Base-by-base conservation (phyloP, 2,329 filamentous ascomycete genomes). In the Fusarium sp. region DNA sequence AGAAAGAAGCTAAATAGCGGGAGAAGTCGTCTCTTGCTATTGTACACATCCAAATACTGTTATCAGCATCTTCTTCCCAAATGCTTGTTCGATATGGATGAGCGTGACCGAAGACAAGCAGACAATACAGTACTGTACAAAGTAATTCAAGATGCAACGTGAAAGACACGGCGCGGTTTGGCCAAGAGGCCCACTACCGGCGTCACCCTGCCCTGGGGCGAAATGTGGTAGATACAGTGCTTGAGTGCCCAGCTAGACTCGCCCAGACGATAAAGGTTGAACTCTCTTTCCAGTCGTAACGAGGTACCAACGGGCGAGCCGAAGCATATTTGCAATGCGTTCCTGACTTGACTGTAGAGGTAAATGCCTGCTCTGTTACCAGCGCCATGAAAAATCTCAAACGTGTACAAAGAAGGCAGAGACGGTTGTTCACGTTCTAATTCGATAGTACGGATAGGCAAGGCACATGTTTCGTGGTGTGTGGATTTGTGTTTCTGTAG, bases 91-190 rank as follows among this genome's bases (percentile, higher is more conserved):
- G 46, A 51, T 30, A 28, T 68, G 46, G 43, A 37, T n/a, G 21
- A 54, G n/a, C 37, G 27, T 50, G 42, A 67, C 34, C 55, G 21
- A 47, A 50, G 51, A n/a, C 18, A 37, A 23, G 34, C 25, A n/a
- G 18, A 28, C 18, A 28, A 14, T 30, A 32, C n/a, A 42, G 25
- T 37, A 37, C 34, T n/a, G 34, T 37, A 37, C 34, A 64, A 25
- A 69, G 50, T 37, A 63, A 41, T 56, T 61, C 56, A 54, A 58
- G 45, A 59, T 40, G 42, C 49, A 46, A 55, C 49, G 46, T 34
- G 23, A 58, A 55, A 74, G 55, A 63, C 72, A 74, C 68, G 66
- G 70, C 50, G 56, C 73, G 54, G 68, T 65, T 71, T 74, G 69
- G 70, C 64, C 56, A 41, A 37, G 25, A 55, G 68, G 60, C 53